phyloP scores from a whole-genome alignment of 345 rosid species.

The Kernera saxatilis region DNA sequence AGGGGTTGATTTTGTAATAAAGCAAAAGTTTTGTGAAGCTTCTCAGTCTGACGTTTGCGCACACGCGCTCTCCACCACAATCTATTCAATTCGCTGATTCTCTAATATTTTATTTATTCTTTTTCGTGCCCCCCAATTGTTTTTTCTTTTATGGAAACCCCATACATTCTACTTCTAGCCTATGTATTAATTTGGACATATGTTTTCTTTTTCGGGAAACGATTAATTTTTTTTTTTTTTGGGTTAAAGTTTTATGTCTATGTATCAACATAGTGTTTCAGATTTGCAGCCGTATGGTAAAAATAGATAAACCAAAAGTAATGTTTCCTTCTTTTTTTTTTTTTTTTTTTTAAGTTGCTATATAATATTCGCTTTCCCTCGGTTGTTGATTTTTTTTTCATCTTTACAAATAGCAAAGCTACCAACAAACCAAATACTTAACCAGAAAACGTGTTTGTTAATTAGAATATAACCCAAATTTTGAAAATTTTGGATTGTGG shows the following conservation, averaged over 20 bases:
- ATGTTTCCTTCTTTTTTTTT: too few relatives aligned
- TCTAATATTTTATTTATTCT: slow-evolving; percentile 9
- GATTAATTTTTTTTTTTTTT: too few relatives aligned
- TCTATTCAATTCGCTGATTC: slow-evolving; percentile 10
- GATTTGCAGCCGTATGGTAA: too few relatives aligned
- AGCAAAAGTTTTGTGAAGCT: slow-evolving; percentile 9
- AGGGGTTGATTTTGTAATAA: slow-evolving; percentile 21
- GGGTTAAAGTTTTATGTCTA: too few relatives aligned
- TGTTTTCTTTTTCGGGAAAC: background rate
- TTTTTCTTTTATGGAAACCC: slow-evolving; percentile 23
- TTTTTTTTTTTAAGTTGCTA: too few relatives aligned
- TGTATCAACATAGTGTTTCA: too few relatives aligned
- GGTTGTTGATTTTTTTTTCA: background rate
- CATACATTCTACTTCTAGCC: slow-evolving; percentile 2
- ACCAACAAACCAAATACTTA: slow-evolving; percentile 21
- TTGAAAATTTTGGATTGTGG: background rate
- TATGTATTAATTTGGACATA: background rate
- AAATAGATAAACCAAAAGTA: background rate
- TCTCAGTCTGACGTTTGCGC: slow-evolving; percentile 7
- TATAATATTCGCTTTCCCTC: background rate
- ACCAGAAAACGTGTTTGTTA: background rate
- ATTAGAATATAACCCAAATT: background rate
- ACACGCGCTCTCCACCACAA: slow-evolving; percentile 20
- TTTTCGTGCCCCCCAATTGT: background rate
- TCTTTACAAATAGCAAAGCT: background rate